Conservation (phyloP, 306 rosid species). For the Acacia melanoxylon region DNA sequence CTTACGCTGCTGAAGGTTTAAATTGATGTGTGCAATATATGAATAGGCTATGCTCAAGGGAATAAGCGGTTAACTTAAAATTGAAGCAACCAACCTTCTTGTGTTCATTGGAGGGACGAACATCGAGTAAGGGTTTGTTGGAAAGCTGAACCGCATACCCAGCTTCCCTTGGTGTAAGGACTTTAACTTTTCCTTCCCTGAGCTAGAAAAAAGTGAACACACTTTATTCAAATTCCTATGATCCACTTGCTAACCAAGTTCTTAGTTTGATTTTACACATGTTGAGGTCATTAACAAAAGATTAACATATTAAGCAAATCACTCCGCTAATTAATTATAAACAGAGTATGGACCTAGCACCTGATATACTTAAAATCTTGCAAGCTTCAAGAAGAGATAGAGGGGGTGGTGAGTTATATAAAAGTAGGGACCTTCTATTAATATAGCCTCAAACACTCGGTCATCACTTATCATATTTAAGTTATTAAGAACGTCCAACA, state of each 20-base stretch:
- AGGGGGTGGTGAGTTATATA: neutral
- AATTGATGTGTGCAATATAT: slow-evolving; percentile 1
- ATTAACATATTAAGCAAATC: neutral
- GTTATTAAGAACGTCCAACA: slow-evolving; percentile 11
- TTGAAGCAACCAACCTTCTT: slow-evolving; percentile 52
- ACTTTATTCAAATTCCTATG: neutral
- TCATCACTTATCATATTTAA: neutral
- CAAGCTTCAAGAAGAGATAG: neutral
- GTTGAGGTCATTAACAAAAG: neutral
- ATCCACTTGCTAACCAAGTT: neutral
- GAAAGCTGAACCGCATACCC: slow-evolving; percentile 95
- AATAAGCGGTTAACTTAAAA: neutral
- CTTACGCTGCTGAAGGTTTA: slow-evolving; percentile 5
- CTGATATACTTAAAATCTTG: neutral
- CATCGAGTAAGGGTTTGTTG: slow-evolving; percentile 87
- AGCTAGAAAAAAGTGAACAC: slow-evolving; percentile 48
- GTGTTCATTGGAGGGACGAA: slow-evolving; percentile 85
- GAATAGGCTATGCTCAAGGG: slow-evolving; percentile 10
- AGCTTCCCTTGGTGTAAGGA: slow-evolving; percentile 85
- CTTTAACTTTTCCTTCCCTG: slow-evolving; percentile 80
- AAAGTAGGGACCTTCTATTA: neutral
- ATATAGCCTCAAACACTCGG: neutral
- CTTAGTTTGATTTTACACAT: neutral
- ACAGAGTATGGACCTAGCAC: neutral
- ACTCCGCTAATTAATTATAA: neutral